A percentile compares a stretch with the other conserved stretches of the same genome.
These are phyloP conservation scores for Phyllostachys edulis DNA, from an alignment of 176 grass and related monocot species.

Conservation along the genomic window DNA sequence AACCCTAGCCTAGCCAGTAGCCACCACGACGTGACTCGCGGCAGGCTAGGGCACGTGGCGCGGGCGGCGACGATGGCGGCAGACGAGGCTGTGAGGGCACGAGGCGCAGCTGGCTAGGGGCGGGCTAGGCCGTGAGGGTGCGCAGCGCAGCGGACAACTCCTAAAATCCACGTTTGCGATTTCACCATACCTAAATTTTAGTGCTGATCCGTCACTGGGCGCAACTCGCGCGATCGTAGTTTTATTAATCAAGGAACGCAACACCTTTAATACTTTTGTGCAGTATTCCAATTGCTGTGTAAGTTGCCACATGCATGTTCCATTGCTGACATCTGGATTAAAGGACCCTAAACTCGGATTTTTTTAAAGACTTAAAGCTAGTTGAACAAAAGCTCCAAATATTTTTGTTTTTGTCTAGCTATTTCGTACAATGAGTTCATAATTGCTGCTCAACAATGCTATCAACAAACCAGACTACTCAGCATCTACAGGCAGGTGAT, in stretches of 20 bases:
- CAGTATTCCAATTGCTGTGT: not conserved
- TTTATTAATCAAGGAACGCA: not conserved
- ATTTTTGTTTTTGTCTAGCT: not conserved
- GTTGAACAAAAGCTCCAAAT: not conserved
- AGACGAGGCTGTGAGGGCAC: too few species aligned
- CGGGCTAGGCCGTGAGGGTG: too few species aligned
- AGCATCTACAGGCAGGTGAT: constrained; percentile 29
- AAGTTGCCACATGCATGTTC: not conserved
- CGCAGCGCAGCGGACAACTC: too few species aligned
- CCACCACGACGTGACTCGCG: too few species aligned
- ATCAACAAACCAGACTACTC: not conserved
- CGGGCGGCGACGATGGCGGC: too few species aligned
- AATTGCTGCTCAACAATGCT: not conserved
- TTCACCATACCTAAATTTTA: too few species aligned
- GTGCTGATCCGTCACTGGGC: too few species aligned
- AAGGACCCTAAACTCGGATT: not conserved
- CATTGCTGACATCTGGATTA: not conserved
- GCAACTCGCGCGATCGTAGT: too few species aligned
- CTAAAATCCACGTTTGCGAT: too few species aligned
- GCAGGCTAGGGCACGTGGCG: too few species aligned
- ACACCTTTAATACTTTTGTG: not conserved
- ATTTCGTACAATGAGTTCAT: not conserved
- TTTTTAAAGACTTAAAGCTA: not conserved
- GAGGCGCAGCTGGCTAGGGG: too few species aligned
- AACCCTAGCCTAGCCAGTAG: too few species aligned